These are phyloP conservation scores for Fusarium foetens DNA, from an alignment of 2,329 filamentous ascomycete genomes.

Conservation along the genomic window DNA sequence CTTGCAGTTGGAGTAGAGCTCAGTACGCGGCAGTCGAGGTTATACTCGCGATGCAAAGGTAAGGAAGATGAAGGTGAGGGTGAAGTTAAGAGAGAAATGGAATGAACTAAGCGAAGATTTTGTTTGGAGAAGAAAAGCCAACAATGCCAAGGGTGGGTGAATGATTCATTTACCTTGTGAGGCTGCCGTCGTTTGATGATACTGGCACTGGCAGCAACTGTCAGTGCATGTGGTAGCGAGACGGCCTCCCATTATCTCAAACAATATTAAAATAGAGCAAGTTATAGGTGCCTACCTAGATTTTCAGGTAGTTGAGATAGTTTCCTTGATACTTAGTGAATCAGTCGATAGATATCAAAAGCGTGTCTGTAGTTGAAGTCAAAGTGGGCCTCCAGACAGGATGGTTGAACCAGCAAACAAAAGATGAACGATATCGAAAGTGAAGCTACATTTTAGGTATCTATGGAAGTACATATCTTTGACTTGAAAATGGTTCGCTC, in stretches of 20 bases:
- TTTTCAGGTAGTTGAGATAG: background rate
- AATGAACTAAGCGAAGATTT: background rate
- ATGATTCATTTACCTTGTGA: background rate
- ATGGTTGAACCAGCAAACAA: background rate
- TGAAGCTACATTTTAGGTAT: background rate
- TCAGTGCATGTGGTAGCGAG: background rate
- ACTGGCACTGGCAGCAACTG: background rate
- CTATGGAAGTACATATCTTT: background rate
- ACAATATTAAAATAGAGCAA: background rate
- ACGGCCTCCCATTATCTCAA: background rate
- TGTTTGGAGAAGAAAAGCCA: background rate
- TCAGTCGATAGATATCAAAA: background rate
- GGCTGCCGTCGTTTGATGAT: background rate
- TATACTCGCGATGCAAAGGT: background rate
- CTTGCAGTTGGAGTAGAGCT: background rate
- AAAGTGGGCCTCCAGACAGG: background rate
- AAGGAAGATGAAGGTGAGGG: background rate
- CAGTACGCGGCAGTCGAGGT: background rate
- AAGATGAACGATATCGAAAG: background rate
- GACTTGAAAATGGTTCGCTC: background rate
- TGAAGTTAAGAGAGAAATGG: background rate
- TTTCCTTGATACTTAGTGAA: background rate
- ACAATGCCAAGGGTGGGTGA: background rate
- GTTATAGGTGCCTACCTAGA: background rate
- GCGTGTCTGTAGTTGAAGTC: background rate